phyloP scores from a whole-genome alignment of 1,284 basidiomycete genomes.

The Wolfiporia cocos region DNA sequence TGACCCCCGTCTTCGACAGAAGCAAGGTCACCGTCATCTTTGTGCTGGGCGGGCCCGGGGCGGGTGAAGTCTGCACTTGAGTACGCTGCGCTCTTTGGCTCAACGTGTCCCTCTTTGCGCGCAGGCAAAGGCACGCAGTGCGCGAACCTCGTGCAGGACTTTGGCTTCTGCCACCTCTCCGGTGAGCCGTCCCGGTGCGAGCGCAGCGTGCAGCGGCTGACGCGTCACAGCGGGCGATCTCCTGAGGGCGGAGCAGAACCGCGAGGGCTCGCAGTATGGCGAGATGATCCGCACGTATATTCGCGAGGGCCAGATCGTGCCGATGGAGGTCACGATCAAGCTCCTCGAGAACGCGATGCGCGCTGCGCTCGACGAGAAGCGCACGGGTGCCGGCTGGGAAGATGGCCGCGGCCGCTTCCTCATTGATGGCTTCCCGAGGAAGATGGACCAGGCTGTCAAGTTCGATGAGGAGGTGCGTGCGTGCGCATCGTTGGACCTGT shows the following conservation, averaged over 20 bases:
- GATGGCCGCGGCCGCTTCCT: constrained; percentile 83
- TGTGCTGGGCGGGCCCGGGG: constrained; percentile 96
- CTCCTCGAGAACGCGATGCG: constrained; percentile 93
- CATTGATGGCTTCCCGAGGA: constrained; percentile 96
- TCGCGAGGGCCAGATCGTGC: constrained; percentile 91
- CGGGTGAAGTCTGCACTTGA: constrained; percentile 46
- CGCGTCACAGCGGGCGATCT: constrained; percentile 94
- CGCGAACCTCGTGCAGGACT: constrained; percentile 80
- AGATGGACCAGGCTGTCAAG: constrained; percentile 96
- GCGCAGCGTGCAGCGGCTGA: too few relatives aligned
- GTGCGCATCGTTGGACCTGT: background rate
- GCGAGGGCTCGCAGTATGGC: constrained; percentile 83
- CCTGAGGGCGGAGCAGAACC: constrained; percentile 88
- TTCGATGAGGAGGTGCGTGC: constrained; percentile 82
- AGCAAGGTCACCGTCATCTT: constrained; percentile 86
- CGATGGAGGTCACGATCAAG: constrained; percentile 96
- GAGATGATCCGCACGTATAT: constrained; percentile 88
- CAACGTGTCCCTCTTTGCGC: constrained; percentile 4
- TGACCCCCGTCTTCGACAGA: constrained; percentile 57
- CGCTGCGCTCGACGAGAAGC: constrained; percentile 45
- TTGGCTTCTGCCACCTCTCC: constrained; percentile 91
- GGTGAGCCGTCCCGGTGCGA: constrained; percentile 53
- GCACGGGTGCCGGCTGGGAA: constrained; percentile 55
- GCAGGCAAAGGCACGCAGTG: constrained; percentile 98
- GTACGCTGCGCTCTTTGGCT: constrained; percentile 1